Evolutionary conservation across 192 early-diverging fungal genomes (phyloP), one percentile per base, ranked within the genome.

Genomic region (Coemansia sp.): DNA sequence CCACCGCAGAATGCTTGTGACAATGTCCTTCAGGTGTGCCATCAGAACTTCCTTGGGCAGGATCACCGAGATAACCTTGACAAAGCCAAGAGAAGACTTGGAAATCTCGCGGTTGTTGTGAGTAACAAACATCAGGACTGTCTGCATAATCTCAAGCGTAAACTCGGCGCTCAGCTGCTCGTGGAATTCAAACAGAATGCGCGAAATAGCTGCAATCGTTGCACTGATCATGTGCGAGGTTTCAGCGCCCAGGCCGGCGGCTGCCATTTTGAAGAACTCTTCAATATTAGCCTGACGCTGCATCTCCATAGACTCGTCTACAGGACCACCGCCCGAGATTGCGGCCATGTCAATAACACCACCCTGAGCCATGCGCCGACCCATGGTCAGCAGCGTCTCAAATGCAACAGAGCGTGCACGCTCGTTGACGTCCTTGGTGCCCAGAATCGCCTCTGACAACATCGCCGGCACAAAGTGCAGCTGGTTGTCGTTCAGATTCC

Each of bases 141-240:
- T 93, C 42, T 73, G 64, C 53, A 99, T 61, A 38, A 98, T 78
- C 64, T 94, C 87, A 10, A 86, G 80, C 3, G 88, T 59, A 64
- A 91, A 75, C 9, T 81, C 65, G 23, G 71, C 58, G 45, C 83
- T 75, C 47, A 99, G 58, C 49, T 85, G 80, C 59, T 82, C 72
- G 54, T 85, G 82, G 83, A 98, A 98, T 78, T 99, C 96, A 48
- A 95, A 99, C 55, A 98, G 59, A n/a, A 92, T 74, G 14, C 95
- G 80, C 6, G 89, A 88, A 19, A 98, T 66, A 10, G 89, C 83
- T 1, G 91, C 84, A 24, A 97, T 86, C 0, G 95, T 85, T 4
- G 96, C 96, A 61, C 87, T 89, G 39, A 95, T 89, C 93, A 99
- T 96, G 52, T 90, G 83, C 5, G 91, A 81, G 12, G 92, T 93